phyloP scores from a whole-genome alignment of 2,329 filamentous ascomycete genomes.

The Cordyceps javanica region DNA sequence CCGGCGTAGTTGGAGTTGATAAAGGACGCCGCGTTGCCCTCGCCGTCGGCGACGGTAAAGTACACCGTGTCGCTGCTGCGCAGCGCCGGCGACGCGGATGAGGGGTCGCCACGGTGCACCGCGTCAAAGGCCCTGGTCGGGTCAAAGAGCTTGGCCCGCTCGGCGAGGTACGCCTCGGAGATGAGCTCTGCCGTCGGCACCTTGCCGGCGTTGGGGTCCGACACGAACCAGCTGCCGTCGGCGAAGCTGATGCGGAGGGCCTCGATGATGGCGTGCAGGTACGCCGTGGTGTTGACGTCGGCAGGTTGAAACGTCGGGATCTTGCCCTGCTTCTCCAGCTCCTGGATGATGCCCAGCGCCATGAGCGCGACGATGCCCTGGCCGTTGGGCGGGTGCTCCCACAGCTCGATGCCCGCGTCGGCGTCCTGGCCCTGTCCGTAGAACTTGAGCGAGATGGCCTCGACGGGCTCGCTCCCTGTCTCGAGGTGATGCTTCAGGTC shows the following conservation, averaged over 20 bases:
- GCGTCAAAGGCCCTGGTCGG: slow-evolving; percentile 52
- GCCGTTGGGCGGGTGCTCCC: slow-evolving; percentile 96
- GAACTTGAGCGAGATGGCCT: slow-evolving; percentile 79
- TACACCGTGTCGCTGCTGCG: slow-evolving; percentile 91
- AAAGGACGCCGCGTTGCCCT: slow-evolving; percentile 89
- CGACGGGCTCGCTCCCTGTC: slow-evolving; percentile 66
- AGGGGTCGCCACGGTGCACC: slow-evolving; percentile 56
- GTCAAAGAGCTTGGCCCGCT: slow-evolving; percentile 56
- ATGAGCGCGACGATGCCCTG: slow-evolving; percentile 94
- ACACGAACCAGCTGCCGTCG: slow-evolving; percentile 84
- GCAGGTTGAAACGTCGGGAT: slow-evolving; percentile 63
- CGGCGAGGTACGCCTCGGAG: slow-evolving; percentile 65
- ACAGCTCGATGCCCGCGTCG: slow-evolving; percentile 61
- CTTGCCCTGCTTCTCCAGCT: slow-evolving; percentile 68
- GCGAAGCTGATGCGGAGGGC: slow-evolving; percentile 83
- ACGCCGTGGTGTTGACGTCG: slow-evolving; percentile 76
- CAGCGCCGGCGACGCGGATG: slow-evolving; percentile 62
- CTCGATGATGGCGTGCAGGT: slow-evolving; percentile 84
- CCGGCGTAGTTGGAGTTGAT: slow-evolving; percentile 94
- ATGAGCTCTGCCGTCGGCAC: slow-evolving; percentile 68
- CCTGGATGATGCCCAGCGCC: slow-evolving; percentile 85
- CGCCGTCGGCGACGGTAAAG: slow-evolving; percentile 73
- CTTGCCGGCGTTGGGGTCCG: slow-evolving; percentile 67
- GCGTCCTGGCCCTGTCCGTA: slow-evolving; percentile 48
- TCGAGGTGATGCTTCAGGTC: slow-evolving; percentile 73